Conservation (phyloP, 83 land plant genomes). For the Larix sibirica region DNA sequence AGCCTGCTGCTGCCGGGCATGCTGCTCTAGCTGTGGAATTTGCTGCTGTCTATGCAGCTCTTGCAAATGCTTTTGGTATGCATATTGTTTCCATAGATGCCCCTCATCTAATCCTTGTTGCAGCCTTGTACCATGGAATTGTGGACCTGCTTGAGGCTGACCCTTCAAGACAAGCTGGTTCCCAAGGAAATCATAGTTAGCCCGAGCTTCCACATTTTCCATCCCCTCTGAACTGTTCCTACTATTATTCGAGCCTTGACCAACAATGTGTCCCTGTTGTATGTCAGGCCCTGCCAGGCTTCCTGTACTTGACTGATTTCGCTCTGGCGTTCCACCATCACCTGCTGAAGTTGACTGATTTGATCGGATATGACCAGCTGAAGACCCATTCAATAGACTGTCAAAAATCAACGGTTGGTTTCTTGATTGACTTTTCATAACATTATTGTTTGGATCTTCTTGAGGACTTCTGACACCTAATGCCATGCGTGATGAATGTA, state of each 20-base stretch:
- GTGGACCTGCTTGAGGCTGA: constrained; percentile 10
- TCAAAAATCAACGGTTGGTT: constrained; percentile 6
- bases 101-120: neutral
- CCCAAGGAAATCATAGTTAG: constrained; percentile 15
- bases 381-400: neutral
- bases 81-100: neutral
- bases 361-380: constrained; percentile 9
- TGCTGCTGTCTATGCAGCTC: constrained; percentile 11
- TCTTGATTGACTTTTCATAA: constrained; percentile 2
- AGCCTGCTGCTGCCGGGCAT: constrained; percentile 7
- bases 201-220: constrained; percentile 5
- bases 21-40: constrained; percentile 13
- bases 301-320: constrained; percentile 14
- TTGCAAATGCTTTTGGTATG: constrained; percentile 7
- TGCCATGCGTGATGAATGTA: neutral
- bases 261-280: constrained; percentile 9
- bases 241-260: neutral
- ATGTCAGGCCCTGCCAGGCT: constrained; percentile 4
- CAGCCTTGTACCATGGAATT: constrained; percentile 7
- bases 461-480: constrained; percentile 12
- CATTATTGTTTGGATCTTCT: neutral
- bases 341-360: constrained; percentile 11
- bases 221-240: neutral
- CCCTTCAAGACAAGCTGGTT: constrained; percentile 10
- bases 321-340: constrained; percentile 4